These are phyloP conservation scores for Arthrinium puccinioides DNA, from an alignment of 2,329 filamentous ascomycete species.

Conservation along the genomic window DNA sequence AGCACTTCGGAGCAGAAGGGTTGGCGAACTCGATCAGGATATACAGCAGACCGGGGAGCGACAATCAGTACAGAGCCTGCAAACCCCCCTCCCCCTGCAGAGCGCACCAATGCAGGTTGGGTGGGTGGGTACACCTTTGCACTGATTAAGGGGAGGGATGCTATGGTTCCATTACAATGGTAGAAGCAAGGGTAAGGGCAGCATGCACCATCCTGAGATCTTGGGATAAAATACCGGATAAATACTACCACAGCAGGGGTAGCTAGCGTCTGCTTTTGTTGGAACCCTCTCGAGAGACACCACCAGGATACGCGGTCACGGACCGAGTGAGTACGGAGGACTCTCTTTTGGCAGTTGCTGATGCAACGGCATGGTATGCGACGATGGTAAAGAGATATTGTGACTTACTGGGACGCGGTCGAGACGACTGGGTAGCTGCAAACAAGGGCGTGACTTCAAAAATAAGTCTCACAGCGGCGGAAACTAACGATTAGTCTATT, in stretches of 20 bases:
- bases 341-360: background rate
- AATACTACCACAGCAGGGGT: background rate
- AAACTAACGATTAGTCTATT: background rate
- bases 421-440: too few relatives aligned
- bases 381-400: background rate
- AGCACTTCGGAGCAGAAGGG: too few relatives aligned
- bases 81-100: conserved; percentile 3
- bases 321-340: too few relatives aligned
- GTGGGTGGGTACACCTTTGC: background rate
- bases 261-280: too few relatives aligned
- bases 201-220: conserved; percentile 1
- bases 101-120: conserved; percentile 1
- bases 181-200: conserved; percentile 1
- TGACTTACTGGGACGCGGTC: too few relatives aligned
- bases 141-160: conserved; percentile 3
- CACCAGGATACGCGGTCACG: too few relatives aligned
- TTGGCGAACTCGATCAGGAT: too few relatives aligned
- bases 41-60: too few relatives aligned
- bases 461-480: background rate
- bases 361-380: background rate
- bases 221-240: conserved; percentile 2
- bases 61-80: too few relatives aligned
- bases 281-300: too few relatives aligned
- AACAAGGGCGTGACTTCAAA: too few relatives aligned
- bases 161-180: conserved; percentile 2